A percentile compares a stretch with the other conserved stretches of the same genome.
Evolutionary conservation across 2,329 filamentous ascomycete genomes (phyloP).

Genomic region (Dactylonectria macrodidyma): DNA sequence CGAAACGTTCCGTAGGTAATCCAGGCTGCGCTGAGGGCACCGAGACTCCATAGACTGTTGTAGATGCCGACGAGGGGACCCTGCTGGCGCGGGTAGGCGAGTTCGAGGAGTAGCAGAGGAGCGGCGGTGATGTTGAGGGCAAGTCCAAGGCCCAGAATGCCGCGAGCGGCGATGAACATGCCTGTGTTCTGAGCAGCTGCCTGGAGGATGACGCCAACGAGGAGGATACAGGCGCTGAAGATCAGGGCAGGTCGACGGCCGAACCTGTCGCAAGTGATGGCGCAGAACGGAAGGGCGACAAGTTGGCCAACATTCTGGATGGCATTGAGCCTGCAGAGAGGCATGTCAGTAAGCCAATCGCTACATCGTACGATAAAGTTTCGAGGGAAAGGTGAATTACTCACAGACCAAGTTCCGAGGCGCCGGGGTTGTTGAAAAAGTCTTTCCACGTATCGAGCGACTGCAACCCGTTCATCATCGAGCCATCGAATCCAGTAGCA

Average conservation of each 20-base stretch:
- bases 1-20: constrained; percentile 35
- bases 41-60: constrained; percentile 37
- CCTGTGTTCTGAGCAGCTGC: constrained; percentile 15
- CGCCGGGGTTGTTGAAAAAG: constrained; percentile 12
- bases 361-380: neutral
- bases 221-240: constrained; percentile 31
- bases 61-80: constrained; percentile 39
- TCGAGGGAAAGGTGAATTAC: neutral
- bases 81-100: constrained; percentile 37
- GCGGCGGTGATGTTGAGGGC: constrained; percentile 36
- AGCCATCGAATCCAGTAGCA: constrained; percentile 38
- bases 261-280: constrained; percentile 35
- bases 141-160: constrained; percentile 36
- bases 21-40: constrained; percentile 32
- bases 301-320: constrained; percentile 39
- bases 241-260: constrained; percentile 36
- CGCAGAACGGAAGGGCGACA: constrained; percentile 33
- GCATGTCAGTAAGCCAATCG: neutral
- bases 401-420: constrained; percentile 21
- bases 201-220: constrained; percentile 30
- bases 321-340: constrained; percentile 30
- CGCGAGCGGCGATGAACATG: constrained; percentile 31
- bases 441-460: constrained; percentile 8
- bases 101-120: constrained; percentile 31
- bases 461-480: constrained; percentile 33